These are phyloP conservation scores for Aegilops sharonensis DNA, from an alignment of 176 grass and related monocot genomes.

Conservation along the genomic window DNA sequence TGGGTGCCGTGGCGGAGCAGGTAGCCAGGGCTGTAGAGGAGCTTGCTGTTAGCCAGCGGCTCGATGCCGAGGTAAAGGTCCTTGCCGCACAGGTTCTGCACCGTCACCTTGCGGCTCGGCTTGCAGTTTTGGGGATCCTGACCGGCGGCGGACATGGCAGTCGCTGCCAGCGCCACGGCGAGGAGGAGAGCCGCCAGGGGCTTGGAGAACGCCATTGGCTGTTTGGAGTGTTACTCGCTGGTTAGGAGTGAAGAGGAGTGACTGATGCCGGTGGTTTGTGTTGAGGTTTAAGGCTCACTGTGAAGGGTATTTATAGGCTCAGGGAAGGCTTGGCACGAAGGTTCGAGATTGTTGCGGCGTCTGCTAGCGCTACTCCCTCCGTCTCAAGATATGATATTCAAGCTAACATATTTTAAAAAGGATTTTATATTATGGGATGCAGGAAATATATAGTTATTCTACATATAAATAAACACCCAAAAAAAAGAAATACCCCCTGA, in stretches of 20 bases:
- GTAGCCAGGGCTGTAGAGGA: not conserved
- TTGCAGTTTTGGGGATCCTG: not conserved
- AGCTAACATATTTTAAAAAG: no score
- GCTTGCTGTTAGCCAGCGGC: conserved; percentile 19
- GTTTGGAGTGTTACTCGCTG: not conserved
- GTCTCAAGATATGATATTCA: no score
- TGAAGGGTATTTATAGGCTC: conserved; percentile 13
- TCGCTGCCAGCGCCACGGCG: not conserved
- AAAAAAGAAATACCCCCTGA: no score
- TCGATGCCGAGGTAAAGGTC: not conserved
- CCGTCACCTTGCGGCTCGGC: conserved; percentile 28
- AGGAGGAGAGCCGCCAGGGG: not conserved
- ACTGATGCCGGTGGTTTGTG: not conserved
- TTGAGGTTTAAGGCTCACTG: not conserved
- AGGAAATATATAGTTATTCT: no score
- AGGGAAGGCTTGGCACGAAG: no score
- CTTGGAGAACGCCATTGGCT: conserved; percentile 9
- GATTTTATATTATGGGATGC: no score
- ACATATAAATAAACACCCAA: no score
- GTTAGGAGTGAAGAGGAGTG: not conserved
- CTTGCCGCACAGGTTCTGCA: conserved; percentile 42
- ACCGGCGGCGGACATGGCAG: not conserved
- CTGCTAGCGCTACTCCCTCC: no score
- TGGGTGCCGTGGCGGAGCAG: conserved; percentile 28
- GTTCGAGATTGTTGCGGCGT: no score